phyloP scores from a whole-genome alignment of 768 basidiomycete genomes.

The Podaxis carcinomalis region DNA sequence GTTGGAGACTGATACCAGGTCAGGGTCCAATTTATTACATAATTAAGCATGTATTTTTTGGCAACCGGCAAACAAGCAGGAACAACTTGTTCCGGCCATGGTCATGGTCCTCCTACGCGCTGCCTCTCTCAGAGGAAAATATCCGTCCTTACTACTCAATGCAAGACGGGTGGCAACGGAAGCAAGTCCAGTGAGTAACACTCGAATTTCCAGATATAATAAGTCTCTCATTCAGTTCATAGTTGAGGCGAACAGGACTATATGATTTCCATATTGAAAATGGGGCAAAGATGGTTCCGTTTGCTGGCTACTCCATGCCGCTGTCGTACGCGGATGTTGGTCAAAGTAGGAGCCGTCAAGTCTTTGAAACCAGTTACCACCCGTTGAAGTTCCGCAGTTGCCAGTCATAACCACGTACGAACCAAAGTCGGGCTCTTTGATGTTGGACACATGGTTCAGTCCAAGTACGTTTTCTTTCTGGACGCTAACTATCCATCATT shows the following conservation, averaged over 20 bases:
- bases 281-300: slow-evolving; percentile 93
- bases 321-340: slow-evolving; percentile 79
- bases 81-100: slow-evolving; percentile 8
- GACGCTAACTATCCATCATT: background rate
- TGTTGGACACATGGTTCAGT: slow-evolving; percentile 98
- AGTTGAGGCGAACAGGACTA: slow-evolving; percentile 64
- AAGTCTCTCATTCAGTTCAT: slow-evolving; percentile 3
- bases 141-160: background rate
- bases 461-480: slow-evolving; percentile 46
- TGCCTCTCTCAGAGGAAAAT: slow-evolving; percentile 3
- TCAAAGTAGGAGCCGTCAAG: slow-evolving; percentile 45
- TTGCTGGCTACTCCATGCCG: slow-evolving; percentile 96
- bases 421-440: slow-evolving; percentile 86
- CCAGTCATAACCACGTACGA: slow-evolving; percentile 88
- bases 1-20: slow-evolving; percentile 1
- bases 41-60: slow-evolving; percentile 7
- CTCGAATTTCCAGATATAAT: background rate
- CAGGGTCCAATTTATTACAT: slow-evolving; percentile 6
- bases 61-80: background rate
- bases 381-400: slow-evolving; percentile 44
- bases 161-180: slow-evolving; percentile 19
- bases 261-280: slow-evolving; percentile 86
- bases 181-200: slow-evolving; percentile 16
- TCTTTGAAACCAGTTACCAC: background rate
- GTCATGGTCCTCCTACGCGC: slow-evolving; percentile 8